Base-by-base conservation (phyloP, 768 basidiomycete genomes). In the Symmetrospora coprosmae region DNA sequence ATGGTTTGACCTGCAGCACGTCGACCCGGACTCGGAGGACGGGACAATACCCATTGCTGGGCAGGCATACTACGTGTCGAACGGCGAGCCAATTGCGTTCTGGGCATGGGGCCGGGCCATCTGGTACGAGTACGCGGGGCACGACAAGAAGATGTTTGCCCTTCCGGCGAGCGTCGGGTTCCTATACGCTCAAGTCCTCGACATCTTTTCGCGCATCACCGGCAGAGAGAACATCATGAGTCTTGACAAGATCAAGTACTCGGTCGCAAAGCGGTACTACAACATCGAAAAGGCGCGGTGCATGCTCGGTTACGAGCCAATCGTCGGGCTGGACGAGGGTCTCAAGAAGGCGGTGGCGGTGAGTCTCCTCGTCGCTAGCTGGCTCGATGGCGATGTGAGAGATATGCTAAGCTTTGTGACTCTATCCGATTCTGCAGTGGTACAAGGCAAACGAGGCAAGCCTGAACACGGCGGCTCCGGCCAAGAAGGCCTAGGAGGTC, bases 41-140 rank as follows among this genome's bases (percentile, higher is more conserved):
- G 35, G 19, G 13, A 16, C 25, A 63, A 47, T 89, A 8, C 79
- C 83, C 65, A 86, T 96, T 52, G 90, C 88, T 4, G 92, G 92
- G 0, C 86, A 96, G 71, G 86, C 75, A 2, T 99, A 90, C 76
- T 92, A 89, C 78, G 86, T 99, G 73, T 91, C 90, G 59, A 97
- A 97, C 69, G 89, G 90, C 64, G 91, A 97, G 70, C 92, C 91
- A 2, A 78, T 83, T 58, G 87, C 87, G 73, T 96, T 96, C 76
- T 99, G 92, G 92, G 90, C 94, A 74, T 83, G 92, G 69, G 78
- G 82, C 30, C 79, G 87, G 5, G 73, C 79, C 2, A 73, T 94
- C n/a, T 97, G 87, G 88, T 74, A 77, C 28, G 76, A 78, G 21
- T 77, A 86, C 55, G 67, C 75, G 67, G 31, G 70, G 76, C 64